Conservation (phyloP, 345 rosid species). For the Syzygium aromaticum region DNA sequence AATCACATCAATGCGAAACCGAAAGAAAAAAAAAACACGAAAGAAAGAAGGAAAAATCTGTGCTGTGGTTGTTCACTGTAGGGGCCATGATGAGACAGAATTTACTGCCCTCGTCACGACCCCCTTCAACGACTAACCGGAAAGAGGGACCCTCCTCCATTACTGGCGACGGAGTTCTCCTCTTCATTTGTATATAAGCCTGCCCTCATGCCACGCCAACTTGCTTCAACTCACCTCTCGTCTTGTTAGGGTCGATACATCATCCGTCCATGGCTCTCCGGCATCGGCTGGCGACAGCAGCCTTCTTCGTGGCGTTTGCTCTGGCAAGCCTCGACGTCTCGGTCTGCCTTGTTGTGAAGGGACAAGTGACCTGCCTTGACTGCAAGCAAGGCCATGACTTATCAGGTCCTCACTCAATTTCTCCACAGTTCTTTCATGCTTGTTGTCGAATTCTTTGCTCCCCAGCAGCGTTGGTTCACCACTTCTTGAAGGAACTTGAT, state of each 20-base stretch:
- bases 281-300: slow-evolving; percentile 1
- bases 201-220: background rate
- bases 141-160: background rate
- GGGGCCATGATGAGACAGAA: background rate
- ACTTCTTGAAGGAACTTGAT: too few species aligned
- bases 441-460: background rate
- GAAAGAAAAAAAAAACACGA: background rate
- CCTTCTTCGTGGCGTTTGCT: slow-evolving; percentile 21
- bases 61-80: background rate
- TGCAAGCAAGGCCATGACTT: slow-evolving; percentile 37
- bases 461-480: background rate
- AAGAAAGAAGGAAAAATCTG: background rate
- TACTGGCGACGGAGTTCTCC: background rate
- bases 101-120: background rate
- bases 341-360: slow-evolving; percentile 25
- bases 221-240: background rate
- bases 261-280: slow-evolving; percentile 31
- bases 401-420: slow-evolving; percentile 38
- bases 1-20: too few species aligned
- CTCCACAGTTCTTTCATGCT: background rate
- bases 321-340: slow-evolving; percentile 36
- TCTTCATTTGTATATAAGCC: background rate
- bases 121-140: background rate
- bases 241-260: background rate
- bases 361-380: slow-evolving; percentile 57